Conservation (phyloP, 768 basidiomycete species). For the Tricholoma terreum region DNA sequence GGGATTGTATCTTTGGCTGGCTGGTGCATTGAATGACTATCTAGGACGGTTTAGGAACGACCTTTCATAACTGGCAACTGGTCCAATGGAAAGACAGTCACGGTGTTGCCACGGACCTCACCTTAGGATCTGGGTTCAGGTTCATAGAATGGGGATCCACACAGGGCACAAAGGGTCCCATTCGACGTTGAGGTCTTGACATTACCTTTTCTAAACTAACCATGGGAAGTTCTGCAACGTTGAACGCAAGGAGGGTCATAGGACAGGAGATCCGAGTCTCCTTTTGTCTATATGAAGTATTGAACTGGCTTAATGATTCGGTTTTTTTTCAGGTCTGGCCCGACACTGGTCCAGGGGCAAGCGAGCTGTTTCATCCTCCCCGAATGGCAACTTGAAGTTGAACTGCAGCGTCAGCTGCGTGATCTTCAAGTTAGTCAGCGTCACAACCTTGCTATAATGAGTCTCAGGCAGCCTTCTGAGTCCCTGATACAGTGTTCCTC, state of each 20-base stretch:
- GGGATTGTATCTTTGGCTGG: neutral
- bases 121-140: no score
- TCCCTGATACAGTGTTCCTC: neutral
- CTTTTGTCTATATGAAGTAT: neutral
- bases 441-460: no score
- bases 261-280: neutral
- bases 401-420: no score
- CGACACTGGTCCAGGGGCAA: neutral
- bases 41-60: neutral
- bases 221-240: neutral
- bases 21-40: neutral
- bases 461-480: neutral
- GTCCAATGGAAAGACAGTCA: neutral
- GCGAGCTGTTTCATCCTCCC: neutral
- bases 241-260: neutral
- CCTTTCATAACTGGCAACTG: neutral
- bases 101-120: no score
- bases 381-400: neutral
- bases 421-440: no score
- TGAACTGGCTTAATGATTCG: neutral
- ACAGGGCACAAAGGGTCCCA: neutral
- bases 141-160: no score
- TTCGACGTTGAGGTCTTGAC: neutral
- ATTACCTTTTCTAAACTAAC: neutral
- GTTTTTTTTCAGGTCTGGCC: neutral